Evolutionary conservation across 108 stramenopile species (phyloP).

Genomic region (Nitzschia sp.): DNA sequence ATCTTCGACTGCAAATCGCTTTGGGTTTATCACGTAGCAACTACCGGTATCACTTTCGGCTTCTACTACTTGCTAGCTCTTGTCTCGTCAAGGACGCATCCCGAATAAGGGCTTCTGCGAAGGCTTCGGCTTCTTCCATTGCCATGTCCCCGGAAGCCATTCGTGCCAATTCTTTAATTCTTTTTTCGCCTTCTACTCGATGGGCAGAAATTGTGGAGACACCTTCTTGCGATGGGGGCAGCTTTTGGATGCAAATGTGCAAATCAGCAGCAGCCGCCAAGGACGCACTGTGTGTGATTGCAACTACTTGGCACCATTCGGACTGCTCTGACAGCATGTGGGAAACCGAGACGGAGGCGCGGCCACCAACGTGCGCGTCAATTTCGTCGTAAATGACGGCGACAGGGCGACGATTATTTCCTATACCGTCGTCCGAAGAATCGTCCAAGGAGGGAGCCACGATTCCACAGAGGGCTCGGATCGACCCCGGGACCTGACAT

Average conservation of each 20-base stretch:
- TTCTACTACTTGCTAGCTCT: too few relatives aligned
- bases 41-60: too few relatives aligned
- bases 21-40: too few relatives aligned
- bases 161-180: constrained; percentile 74
- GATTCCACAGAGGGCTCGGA: constrained; percentile 49
- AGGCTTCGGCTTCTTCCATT: constrained; percentile 63
- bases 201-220: constrained; percentile 33
- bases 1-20: too few relatives aligned
- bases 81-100: constrained; percentile 29
- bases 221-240: too few relatives aligned
- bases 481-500: constrained; percentile 72
- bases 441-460: not conserved
- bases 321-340: constrained; percentile 75
- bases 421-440: not conserved
- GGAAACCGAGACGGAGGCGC: constrained; percentile 79
- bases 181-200: constrained; percentile 46
- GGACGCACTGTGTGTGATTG: constrained; percentile 83
- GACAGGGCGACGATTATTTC: constrained; percentile 41
- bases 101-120: constrained; percentile 79
- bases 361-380: constrained; percentile 85
- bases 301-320: constrained; percentile 60
- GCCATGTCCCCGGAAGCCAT: constrained; percentile 85
- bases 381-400: constrained; percentile 86
- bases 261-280: constrained; percentile 75
- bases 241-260: constrained; percentile 74